Evolutionary conservation across 2,329 filamentous ascomycete species (phyloP), one percentile per base, ranked within the genome.

Genomic region (Fusarium vanettenii): DNA sequence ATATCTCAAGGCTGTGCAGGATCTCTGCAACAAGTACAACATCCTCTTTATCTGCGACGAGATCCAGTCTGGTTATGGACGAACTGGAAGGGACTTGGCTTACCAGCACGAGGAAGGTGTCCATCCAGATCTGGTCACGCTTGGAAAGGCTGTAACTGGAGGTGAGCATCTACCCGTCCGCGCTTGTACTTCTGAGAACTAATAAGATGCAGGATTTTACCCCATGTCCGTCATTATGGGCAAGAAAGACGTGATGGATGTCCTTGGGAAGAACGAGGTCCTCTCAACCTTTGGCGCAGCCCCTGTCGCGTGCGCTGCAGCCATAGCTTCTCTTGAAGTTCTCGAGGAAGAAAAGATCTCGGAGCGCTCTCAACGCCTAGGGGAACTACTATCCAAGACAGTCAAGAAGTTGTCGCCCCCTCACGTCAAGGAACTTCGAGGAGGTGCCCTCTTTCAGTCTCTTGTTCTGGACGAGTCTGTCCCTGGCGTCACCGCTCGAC

Each of bases 1-100:
- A n/a, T 98, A 98, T 84, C 89, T 98, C 39, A 85, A 87, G 76
- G 90, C 92, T 79, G 93, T 94, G 61, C 90, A 95, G 64, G 93
- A 90, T 25, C 92, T 98, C 27, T 99, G 97, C 88, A 95, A 94
- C 85, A 94, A 97, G 88, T 91, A 98, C 89, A 98, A 98, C 75
- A 95, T 97, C 41, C 91, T 99, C 56, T 87, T 99, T 80, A 98
- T 99, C 84, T 97, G 94, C 83, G 97, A 99, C 82, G 97, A 99
- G 89, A 98, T 99, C 79, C 97, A 99, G 85, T 97, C 95, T 4
- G 95, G 95, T 74, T 97, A 98, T 81, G 95, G 94, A 59, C 92
- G 95, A 71, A 98, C 95, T n/a, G 95, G 95, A 62, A 93, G 92
- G 81, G 92, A 98, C 85, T 89, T 98, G 59, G 97, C 94, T 87